phyloP scores from a whole-genome alignment of 192 early-diverging fungal species.

The Dissophora ornata region DNA sequence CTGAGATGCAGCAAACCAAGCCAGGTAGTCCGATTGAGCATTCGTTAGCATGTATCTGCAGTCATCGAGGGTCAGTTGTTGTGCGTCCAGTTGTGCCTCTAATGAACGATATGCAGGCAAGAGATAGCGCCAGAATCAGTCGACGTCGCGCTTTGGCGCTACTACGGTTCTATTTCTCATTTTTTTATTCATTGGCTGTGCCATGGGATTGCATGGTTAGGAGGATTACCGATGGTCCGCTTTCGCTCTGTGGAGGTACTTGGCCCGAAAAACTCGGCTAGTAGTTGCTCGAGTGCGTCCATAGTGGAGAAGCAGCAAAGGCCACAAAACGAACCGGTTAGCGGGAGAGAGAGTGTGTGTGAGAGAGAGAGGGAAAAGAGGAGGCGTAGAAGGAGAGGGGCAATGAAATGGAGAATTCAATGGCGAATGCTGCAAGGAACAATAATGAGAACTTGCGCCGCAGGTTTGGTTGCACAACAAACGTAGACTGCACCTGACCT shows the following conservation, averaged over 20 bases:
- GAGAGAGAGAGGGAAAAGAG: too few species aligned
- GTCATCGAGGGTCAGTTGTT: constrained; percentile 28
- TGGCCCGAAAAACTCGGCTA: constrained; percentile 48
- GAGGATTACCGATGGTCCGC: constrained; percentile 44
- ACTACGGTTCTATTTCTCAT: too few species aligned
- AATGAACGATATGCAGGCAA: constrained; percentile 2
- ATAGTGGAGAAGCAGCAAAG: constrained; percentile 6
- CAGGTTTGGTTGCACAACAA: background rate
- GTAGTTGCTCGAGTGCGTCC: constrained; percentile 41
- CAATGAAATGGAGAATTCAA: too few species aligned
- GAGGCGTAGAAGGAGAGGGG: too few species aligned
- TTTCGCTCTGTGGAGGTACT: constrained; percentile 41
- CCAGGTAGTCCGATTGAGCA: constrained; percentile 35
- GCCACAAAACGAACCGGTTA: background rate
- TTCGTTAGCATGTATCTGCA: constrained; percentile 41
- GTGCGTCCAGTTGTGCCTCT: constrained; percentile 47
- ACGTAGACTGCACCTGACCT: background rate
- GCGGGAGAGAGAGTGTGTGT: background rate
- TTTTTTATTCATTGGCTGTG: too few species aligned
- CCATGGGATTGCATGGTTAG: background rate
- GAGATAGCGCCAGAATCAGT: too few species aligned
- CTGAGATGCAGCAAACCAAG: constrained; percentile 50
- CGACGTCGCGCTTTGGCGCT: too few species aligned
- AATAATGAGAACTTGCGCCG: background rate
- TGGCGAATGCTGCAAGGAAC: background rate